Evolutionary conservation across 1,284 basidiomycete genomes (phyloP).

Genomic region (Puccinia hordei): DNA sequence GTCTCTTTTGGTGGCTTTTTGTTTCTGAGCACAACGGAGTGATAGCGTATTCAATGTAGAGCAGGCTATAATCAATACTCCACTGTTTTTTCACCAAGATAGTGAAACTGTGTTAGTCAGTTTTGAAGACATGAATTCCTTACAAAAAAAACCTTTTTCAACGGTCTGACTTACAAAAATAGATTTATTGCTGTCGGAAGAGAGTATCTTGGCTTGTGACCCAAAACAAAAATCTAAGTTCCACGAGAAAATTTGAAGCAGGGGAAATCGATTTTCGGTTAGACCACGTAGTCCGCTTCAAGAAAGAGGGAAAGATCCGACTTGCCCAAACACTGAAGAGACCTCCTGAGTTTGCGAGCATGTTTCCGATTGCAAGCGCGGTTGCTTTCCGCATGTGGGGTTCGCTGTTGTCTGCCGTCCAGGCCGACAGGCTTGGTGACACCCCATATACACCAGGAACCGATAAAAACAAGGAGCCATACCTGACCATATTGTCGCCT

Average conservation of each 20-base stretch:
- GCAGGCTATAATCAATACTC: slow-evolving; percentile 1
- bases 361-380: slow-evolving; percentile 7
- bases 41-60: background rate
- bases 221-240: slow-evolving; percentile 2
- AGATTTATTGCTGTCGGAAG: slow-evolving; percentile 23
- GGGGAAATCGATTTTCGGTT: background rate
- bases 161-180: background rate
- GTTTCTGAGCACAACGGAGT: background rate
- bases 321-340: slow-evolving; percentile 25
- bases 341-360: slow-evolving; percentile 2
- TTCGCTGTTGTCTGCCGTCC: slow-evolving; percentile 18
- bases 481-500: background rate
- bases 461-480: slow-evolving; percentile 30
- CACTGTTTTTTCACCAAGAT: background rate
- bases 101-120: background rate
- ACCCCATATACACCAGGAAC: slow-evolving; percentile 17
- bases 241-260: background rate
- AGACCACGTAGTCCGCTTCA: too few relatives aligned
- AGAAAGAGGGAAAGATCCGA: background rate
- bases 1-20: background rate
- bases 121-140: background rate
- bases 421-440: background rate
- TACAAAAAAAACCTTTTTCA: background rate
- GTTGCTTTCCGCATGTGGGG: slow-evolving; percentile 27
- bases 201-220: slow-evolving; percentile 7